These are phyloP conservation scores for Crotalaria pallida DNA, from an alignment of 306 rosid species.

Conservation along the genomic window DNA sequence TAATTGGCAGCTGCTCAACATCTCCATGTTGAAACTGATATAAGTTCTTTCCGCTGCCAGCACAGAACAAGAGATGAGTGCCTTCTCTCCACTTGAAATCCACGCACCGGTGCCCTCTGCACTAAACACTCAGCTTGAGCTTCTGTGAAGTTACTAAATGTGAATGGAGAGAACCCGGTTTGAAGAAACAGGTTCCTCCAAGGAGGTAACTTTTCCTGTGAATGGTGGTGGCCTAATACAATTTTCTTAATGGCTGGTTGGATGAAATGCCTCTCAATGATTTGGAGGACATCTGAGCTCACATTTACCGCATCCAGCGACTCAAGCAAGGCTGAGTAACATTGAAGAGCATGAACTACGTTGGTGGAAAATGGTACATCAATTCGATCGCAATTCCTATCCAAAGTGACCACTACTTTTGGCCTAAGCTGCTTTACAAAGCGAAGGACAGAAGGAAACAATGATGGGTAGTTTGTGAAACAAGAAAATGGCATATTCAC, in stretches of 20 bases:
- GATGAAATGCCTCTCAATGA: constrained; percentile 54
- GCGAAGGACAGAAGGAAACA: constrained; percentile 41
- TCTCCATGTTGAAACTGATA: constrained; percentile 61
- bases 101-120: constrained; percentile 49
- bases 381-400: constrained; percentile 34
- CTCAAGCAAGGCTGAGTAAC: constrained; percentile 51
- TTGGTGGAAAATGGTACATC: constrained; percentile 31
- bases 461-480: constrained; percentile 28
- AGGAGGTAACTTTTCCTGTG: constrained; percentile 32
- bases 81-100: constrained; percentile 62
- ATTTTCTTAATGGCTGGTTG: constrained; percentile 64
- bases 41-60: constrained; percentile 70
- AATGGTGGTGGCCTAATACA: constrained; percentile 28
- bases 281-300: constrained; percentile 45
- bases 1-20: constrained; percentile 35
- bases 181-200: constrained; percentile 46
- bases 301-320: constrained; percentile 57
- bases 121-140: constrained; percentile 39
- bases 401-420: constrained; percentile 47
- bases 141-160: constrained; percentile 62
- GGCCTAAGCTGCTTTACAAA: constrained; percentile 57
- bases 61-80: constrained; percentile 55
- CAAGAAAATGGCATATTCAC: constrained; percentile 54
- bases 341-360: constrained; percentile 39
- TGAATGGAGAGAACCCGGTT: constrained; percentile 52